Conservation (phyloP, 306 rosid genomes). For the Glycine tomentella region DNA sequence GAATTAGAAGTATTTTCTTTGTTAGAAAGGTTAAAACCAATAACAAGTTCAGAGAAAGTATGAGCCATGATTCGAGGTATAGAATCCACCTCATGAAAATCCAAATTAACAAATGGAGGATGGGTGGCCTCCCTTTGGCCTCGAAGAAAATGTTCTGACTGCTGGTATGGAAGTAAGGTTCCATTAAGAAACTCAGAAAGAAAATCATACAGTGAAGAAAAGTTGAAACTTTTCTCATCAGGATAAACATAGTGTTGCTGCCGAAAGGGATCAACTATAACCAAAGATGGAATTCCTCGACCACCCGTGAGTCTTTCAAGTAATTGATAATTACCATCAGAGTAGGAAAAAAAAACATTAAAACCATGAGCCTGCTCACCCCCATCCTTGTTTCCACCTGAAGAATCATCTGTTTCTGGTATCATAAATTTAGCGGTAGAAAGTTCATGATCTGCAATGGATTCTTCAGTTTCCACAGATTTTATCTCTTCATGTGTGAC, state of each 20-base stretch:
- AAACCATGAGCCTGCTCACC: slow-evolving; percentile 61
- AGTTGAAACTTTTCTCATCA: slow-evolving; percentile 57
- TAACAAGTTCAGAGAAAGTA: slow-evolving; percentile 72
- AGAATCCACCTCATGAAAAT: slow-evolving; percentile 88
- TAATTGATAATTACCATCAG: slow-evolving; percentile 79
- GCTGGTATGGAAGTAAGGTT: slow-evolving; percentile 75
- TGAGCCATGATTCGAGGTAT: slow-evolving; percentile 74
- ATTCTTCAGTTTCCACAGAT: slow-evolving; percentile 54
- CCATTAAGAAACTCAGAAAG: slow-evolving; percentile 69
- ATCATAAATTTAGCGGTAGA: slow-evolving; percentile 43
- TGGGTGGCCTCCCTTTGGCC: slow-evolving; percentile 62
- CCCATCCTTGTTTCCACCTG: slow-evolving; percentile 46
- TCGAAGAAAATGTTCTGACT: slow-evolving; percentile 59
- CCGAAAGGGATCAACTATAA: slow-evolving; percentile 78
- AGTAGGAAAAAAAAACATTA: slow-evolving; percentile 83
- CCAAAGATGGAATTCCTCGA: slow-evolving; percentile 69
- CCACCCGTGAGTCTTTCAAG: slow-evolving; percentile 78
- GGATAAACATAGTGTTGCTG: slow-evolving; percentile 81
- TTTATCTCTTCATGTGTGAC: slow-evolving; percentile 49
- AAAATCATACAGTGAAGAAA: slow-evolving; percentile 66
- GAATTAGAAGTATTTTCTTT: slow-evolving; percentile 53
- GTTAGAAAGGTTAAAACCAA: slow-evolving; percentile 73
- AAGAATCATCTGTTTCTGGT: slow-evolving; percentile 53
- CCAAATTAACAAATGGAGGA: slow-evolving; percentile 93
- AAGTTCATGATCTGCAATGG: slow-evolving; percentile 49